Evolutionary conservation across 1,284 basidiomycete genomes (phyloP).

Genomic region (Pisolithus thermaeus): DNA sequence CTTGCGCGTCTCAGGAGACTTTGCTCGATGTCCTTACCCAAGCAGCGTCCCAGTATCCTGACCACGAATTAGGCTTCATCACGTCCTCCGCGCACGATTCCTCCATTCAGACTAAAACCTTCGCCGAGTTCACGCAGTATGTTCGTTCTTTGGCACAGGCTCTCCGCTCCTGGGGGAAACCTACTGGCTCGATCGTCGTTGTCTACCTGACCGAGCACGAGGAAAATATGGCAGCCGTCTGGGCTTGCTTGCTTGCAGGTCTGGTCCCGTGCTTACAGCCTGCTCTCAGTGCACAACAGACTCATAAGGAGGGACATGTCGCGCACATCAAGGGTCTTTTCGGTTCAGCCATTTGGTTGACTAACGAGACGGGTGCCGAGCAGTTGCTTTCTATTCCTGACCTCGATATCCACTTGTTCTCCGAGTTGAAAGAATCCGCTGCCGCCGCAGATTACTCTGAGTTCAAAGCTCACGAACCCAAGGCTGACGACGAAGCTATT

Average conservation of each 20-base stretch:
- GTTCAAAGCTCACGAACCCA: constrained; percentile 4
- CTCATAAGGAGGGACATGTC: constrained; percentile 12
- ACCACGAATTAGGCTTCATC: constrained; percentile 9
- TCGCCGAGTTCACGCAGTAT: constrained; percentile 7
- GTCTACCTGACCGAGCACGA: constrained; percentile 12
- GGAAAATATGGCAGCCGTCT: constrained; percentile 13
- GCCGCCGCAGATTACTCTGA: neutral
- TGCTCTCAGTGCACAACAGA: constrained; percentile 10
- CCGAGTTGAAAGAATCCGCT: constrained; percentile 5
- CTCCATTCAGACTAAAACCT: constrained; percentile 8
- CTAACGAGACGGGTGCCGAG: constrained; percentile 10
- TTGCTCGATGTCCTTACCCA: constrained; percentile 9
- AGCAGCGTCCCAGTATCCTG: constrained; percentile 6
- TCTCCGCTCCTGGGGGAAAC: constrained; percentile 4
- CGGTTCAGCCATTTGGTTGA: constrained; percentile 8
- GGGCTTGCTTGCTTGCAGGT: constrained; percentile 10
- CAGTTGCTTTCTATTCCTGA: constrained; percentile 9
- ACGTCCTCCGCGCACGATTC: constrained; percentile 12
- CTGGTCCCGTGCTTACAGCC: constrained; percentile 11
- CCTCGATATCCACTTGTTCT: constrained; percentile 9
- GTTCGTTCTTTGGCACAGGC: constrained; percentile 8
- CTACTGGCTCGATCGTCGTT: constrained; percentile 8
- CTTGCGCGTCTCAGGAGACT: constrained; percentile 2
- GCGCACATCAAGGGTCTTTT: constrained; percentile 10
- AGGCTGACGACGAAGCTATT: constrained; percentile 11